Evolutionary conservation across 2,329 filamentous ascomycete genomes (phyloP), one percentile per base, ranked within the genome.

Genomic region (Fonsecaea erecta): DNA sequence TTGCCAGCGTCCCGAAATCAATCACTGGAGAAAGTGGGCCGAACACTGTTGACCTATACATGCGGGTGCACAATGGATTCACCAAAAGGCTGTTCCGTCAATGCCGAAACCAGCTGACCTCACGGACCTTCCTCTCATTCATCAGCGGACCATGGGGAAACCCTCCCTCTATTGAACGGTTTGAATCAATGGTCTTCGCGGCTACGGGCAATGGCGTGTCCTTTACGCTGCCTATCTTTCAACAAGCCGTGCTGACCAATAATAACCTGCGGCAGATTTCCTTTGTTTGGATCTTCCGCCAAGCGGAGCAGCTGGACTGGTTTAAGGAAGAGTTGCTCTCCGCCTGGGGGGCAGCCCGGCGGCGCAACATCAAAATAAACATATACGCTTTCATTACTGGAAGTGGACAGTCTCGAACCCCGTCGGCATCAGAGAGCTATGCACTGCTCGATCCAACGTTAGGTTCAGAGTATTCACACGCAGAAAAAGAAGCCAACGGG

Each of bases 201-300:
- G 67, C 66, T n/a, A 60, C 64, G 0, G 65, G 64, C 11, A 71
- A 84, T 52, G 87, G 87, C 1, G 83, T 83, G 26, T 85, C 85
- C 0, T 88, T 86, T 70, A 84, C 81, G 0, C 70, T 86, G 12
- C 86, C 86, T 0, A 59, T 69, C 3, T 64, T 70, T 32, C 64
- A 51, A 37, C 57, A 67, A 60, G 67, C 67, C 1, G 48, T 64
- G 24, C 18, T 57, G 28, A 57, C 58, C 18, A 53, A 24, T 3
- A 62, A 55, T 5, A 64, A 62, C 35, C 26, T 69, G 9, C 64
- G 68, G 46, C 63, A 60, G 14, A 60, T 68, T 21, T 63, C 43
- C n/a, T 67, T 68, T 53, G 56, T 65, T 12, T 70, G 67, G 68
- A 67, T 69, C 14, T 57, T 70, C 32, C 67, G 64, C 8, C 60